Evolutionary conservation across 2,329 filamentous ascomycete genomes (phyloP).

Genomic region (Colletotrichum endophyticum): DNA sequence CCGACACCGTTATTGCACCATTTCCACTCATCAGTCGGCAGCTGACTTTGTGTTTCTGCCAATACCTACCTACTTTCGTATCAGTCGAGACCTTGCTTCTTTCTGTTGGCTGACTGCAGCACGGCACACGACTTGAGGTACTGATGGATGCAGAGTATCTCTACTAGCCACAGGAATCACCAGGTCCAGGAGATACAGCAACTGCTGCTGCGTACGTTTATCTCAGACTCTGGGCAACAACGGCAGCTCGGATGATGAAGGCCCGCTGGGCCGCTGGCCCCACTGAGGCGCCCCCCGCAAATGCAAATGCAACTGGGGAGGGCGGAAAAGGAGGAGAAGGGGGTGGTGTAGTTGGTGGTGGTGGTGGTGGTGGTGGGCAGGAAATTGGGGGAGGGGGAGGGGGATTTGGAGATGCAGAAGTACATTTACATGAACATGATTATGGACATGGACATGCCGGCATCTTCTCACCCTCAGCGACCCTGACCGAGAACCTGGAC

Average conservation of each 20-base stretch:
- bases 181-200: background rate
- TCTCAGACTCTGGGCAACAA: conserved; percentile 1
- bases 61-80: background rate
- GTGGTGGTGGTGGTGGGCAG: background rate
- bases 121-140: background rate
- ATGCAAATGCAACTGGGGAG: conserved; percentile 1
- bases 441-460: background rate
- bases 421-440: background rate
- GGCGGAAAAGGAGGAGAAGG: background rate
- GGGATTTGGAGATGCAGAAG: conserved; percentile 12
- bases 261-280: conserved; percentile 24
- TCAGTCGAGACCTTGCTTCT: background rate
- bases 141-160: background rate
- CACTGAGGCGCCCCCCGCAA: conserved; percentile 19
- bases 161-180: background rate
- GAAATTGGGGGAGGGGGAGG: background rate
- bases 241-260: conserved; percentile 23
- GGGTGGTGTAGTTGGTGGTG: background rate
- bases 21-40: background rate
- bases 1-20: background rate
- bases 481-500: background rate
- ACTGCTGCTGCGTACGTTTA: background rate
- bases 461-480: background rate
- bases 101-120: background rate
- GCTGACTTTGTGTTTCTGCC: background rate